phyloP scores from a whole-genome alignment of 805 yeast genomes.

The Saccharomycopsis fodiens region DNA sequence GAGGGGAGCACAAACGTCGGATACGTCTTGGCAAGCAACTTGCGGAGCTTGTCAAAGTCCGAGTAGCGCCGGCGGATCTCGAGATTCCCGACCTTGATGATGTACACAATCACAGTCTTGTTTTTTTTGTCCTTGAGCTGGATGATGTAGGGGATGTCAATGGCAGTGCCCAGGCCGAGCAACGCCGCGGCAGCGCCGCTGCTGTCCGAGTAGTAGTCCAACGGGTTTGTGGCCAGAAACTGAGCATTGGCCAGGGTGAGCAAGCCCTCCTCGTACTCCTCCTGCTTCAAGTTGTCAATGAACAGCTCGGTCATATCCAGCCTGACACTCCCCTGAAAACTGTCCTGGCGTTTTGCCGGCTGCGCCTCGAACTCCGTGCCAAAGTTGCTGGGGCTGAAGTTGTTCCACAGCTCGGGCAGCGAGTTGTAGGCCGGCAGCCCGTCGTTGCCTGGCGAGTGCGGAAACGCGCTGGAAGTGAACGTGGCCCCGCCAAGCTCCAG shows the following conservation, averaged over 20 bases:
- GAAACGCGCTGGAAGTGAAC: background rate
- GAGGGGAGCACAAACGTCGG: slow-evolving; percentile 87
- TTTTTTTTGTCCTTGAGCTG: slow-evolving; percentile 59
- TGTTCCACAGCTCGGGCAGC: slow-evolving; percentile 11
- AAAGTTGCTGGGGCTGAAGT: slow-evolving; percentile 8
- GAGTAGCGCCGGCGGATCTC: slow-evolving; percentile 77
- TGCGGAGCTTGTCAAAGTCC: slow-evolving; percentile 81
- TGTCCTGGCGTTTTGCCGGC: too few relatives aligned
- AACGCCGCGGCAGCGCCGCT: slow-evolving; percentile 13
- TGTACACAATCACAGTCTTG: slow-evolving; percentile 65
- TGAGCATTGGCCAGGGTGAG: slow-evolving; percentile 16
- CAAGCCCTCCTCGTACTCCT: slow-evolving; percentile 17
- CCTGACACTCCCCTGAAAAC: background rate
- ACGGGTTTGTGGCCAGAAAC: slow-evolving; percentile 10
- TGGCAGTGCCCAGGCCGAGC: slow-evolving; percentile 9
- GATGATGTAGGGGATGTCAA: slow-evolving; percentile 44
- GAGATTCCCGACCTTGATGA: slow-evolving; percentile 49
- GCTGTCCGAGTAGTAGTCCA: slow-evolving; percentile 17
- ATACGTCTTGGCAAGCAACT: slow-evolving; percentile 58
- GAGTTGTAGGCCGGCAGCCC: background rate
- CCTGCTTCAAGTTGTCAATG: slow-evolving; percentile 2
- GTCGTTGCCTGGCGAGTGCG: background rate
- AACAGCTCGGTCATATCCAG: background rate
- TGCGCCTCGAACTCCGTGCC: too few relatives aligned
- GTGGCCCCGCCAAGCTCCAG: background rate